Percentiles rank a stretch among this genome's conserved stretches.
Evolutionary conservation across 305 asterid genomes (phyloP).

Genomic region (Fraxinus latifolia): DNA sequence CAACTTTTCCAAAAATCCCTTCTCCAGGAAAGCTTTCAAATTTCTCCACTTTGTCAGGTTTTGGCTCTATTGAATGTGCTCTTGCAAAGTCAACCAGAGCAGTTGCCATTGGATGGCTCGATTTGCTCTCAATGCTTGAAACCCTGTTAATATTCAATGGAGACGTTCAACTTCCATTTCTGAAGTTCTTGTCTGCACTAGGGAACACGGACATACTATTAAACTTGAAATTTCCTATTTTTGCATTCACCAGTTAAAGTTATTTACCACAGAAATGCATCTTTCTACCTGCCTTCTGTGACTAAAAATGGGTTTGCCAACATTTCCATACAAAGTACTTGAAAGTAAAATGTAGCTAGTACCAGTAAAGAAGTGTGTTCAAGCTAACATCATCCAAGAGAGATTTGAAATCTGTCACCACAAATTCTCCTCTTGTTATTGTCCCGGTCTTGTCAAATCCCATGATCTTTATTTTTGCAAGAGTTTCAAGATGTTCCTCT

Average conservation of each 20-base stretch:
- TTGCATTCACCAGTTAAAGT: not conserved
- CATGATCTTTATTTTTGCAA: constrained; percentile 60
- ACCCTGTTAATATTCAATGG: constrained; percentile 44
- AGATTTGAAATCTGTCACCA: constrained; percentile 56
- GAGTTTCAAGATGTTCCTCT: constrained; percentile 68
- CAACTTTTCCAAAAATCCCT: constrained; percentile 72
- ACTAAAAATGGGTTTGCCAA: not conserved
- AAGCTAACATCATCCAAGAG: constrained; percentile 41
- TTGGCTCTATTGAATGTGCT: constrained; percentile 43
- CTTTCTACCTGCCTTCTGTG: not conserved
- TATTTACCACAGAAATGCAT: not conserved
- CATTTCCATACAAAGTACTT: not conserved
- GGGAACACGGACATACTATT: not conserved
- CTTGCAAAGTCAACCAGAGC: constrained; percentile 63
- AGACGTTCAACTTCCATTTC: not conserved
- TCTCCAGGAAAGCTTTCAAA: constrained; percentile 79
- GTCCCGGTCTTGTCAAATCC: constrained; percentile 94
- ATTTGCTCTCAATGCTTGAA: constrained; percentile 80
- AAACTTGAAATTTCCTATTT: not conserved
- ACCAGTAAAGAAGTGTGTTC: constrained; percentile 62
- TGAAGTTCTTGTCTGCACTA: not conserved
- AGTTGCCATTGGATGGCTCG: constrained; percentile 91
- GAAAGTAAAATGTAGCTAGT: not conserved
- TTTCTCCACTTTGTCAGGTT: constrained; percentile 59
- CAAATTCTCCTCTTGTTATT: constrained; percentile 73